Base-by-base conservation (phyloP, 2,329 filamentous ascomycete genomes). In the Sporothrix schenckii region DNA sequence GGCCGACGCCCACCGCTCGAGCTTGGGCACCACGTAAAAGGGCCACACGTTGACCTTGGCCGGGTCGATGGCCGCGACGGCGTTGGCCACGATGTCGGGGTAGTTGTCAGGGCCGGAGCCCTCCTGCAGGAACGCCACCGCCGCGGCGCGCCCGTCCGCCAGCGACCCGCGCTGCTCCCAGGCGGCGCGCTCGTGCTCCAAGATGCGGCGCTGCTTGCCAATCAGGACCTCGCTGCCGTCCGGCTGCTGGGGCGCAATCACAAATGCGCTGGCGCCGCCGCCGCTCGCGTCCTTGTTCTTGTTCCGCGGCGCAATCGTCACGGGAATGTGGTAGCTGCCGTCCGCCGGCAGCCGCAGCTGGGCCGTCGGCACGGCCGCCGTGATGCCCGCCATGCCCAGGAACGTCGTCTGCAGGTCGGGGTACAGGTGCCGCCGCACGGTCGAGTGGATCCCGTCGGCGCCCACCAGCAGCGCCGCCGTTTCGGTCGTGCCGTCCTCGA, bases 381-480 rank as follows among this genome's bases (percentile, higher is more conserved):
- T 74, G 24, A 84, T 77, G 10, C 79, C 81, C 13, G 79, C 76
- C 76, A 84, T 82, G 49, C 83, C 83, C 0, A 82, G 83, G 74
- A 86, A 89, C 1, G 77, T 79, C 1, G 87, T 83, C 47, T 81
- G 75, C 0, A 85, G 73, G 0, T 82, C 80, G 0, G 86, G 84
- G 60, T 84, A 80, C 0, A 89, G 77, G 54, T 87, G 82, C 3
- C 78, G 80, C 3, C 80, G 77, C n/a, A 84, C 79, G 2, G 80
- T 77, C 24, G 83, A 85, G 74, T 84, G 83, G 65, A 87, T 82
- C 52, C 85, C 85, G 75, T 87, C 85, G 0, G 84, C 82, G 1
- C 84, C 85, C 27, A 87, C 79, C 21, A 86, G 75, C 60, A 86
- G 75, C 2, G 77, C 73, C 0, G 84, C 83, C 0, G 74, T 76